A percentile compares a stretch with the other conserved stretches of the same genome.
Evolutionary conservation across 345 rosid genomes (phyloP).

Genomic region (Camelina hispida): DNA sequence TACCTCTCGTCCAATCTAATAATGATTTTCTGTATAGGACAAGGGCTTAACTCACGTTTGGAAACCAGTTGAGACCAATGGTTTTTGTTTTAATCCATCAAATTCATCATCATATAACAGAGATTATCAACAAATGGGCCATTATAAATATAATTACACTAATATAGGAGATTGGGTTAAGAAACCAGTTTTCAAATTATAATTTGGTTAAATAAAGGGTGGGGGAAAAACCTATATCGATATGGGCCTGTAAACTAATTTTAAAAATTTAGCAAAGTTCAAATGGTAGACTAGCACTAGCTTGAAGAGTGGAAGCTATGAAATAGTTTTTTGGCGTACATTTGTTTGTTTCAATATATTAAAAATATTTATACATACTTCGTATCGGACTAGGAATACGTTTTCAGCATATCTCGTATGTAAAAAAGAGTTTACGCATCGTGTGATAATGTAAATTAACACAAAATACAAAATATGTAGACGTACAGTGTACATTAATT

Average conservation of each 20-base stretch:
- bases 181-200: background rate
- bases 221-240: too few species aligned
- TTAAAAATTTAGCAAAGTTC: background rate
- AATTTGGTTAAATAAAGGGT: too few species aligned
- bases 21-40: too few species aligned
- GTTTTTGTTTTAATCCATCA: background rate
- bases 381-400: background rate
- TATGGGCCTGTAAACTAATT: too few species aligned
- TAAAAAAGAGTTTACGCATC: background rate
- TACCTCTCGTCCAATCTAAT: too few species aligned
- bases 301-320: background rate
- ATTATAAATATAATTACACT: background rate
- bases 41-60: too few species aligned
- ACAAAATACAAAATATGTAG: background rate
- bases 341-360: background rate
- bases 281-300: background rate
- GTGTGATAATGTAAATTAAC: background rate
- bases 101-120: background rate
- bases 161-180: background rate
- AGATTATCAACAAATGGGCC: background rate
- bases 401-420: background rate
- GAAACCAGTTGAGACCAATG: too few species aligned
- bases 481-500: background rate
- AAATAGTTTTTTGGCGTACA: background rate
- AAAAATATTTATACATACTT: background rate